These are phyloP conservation scores for Crepidotus variabilis DNA, from an alignment of 768 basidiomycete species.

Conservation along the genomic window DNA sequence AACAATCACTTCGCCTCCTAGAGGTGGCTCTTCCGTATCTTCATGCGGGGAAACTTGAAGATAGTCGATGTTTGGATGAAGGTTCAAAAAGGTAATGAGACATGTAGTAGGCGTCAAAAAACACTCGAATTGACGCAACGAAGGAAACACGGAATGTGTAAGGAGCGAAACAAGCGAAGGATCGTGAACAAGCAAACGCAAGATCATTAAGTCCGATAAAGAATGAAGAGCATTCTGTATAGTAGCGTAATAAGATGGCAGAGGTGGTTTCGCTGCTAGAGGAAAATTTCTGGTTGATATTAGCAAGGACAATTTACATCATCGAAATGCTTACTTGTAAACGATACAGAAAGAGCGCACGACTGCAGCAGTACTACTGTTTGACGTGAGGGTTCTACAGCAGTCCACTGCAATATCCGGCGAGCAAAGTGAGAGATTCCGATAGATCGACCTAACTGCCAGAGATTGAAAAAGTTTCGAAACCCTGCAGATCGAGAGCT, in stretches of 20 bases:
- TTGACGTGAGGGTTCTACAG: conserved; percentile 29
- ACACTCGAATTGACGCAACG: conserved; percentile 32
- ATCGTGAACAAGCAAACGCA: conserved; percentile 29
- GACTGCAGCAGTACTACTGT: conserved; percentile 20
- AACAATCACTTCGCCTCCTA: not conserved
- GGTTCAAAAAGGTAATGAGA: conserved; percentile 30
- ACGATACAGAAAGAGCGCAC: conserved; percentile 29
- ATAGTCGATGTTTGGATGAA: conserved; percentile 28
- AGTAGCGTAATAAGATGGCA: conserved; percentile 27
- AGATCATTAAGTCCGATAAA: conserved; percentile 23
- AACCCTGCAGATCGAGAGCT: conserved; percentile 28
- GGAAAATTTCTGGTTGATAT: conserved; percentile 11
- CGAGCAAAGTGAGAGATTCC: conserved; percentile 26
- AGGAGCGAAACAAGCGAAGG: conserved; percentile 22
- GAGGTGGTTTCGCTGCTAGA: conserved; percentile 16
- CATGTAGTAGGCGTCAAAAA: conserved; percentile 25
- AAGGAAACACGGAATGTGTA: conserved; percentile 19
- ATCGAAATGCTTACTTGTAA: conserved; percentile 26
- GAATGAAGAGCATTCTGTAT: conserved; percentile 24
- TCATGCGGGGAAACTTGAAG: conserved; percentile 32
- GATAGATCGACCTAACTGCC: conserved; percentile 29
- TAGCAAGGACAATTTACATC: not conserved
- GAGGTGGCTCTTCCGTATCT: conserved; percentile 9
- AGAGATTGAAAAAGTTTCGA: conserved; percentile 30
- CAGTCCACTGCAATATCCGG: conserved; percentile 26